Percentiles rank a stretch among this genome's conserved stretches.
phyloP scores from a whole-genome alignment of 2,329 filamentous ascomycete species.

The Sarocladiaceae sp. region DNA sequence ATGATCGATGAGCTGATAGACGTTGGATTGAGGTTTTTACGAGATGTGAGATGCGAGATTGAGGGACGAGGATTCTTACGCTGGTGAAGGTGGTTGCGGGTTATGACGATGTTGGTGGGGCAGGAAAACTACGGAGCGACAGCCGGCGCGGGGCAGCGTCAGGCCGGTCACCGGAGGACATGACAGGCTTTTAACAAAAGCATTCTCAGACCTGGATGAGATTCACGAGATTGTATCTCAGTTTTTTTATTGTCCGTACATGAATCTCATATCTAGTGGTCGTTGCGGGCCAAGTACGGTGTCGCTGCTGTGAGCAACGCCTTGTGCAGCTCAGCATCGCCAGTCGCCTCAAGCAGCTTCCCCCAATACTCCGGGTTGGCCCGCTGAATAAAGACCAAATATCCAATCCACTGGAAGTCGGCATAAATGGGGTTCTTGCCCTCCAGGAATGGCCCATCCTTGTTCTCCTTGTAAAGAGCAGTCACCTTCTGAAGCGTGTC shows the following conservation, averaged over 20 bases:
- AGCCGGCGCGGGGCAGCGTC: slow-evolving; percentile 1
- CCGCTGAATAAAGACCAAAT: slow-evolving; percentile 34
- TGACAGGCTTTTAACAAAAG: not conserved
- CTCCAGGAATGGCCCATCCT: slow-evolving; percentile 53
- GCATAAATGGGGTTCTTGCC: slow-evolving; percentile 50
- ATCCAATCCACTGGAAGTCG: slow-evolving; percentile 50
- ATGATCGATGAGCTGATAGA: not conserved
- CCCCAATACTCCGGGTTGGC: slow-evolving; percentile 32
- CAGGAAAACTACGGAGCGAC: not conserved
- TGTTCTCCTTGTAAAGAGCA: slow-evolving; percentile 45
- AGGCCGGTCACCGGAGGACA: slow-evolving; percentile 1
- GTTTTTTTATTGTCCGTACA: too few relatives aligned
- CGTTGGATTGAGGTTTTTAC: slow-evolving; percentile 1
- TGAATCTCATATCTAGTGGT: too few relatives aligned
- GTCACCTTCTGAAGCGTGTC: slow-evolving; percentile 28
- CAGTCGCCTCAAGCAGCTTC: slow-evolving; percentile 22
- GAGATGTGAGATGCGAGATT: too few relatives aligned
- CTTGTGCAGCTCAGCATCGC: slow-evolving; percentile 9
- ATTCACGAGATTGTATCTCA: too few relatives aligned
- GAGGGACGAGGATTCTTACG: too few relatives aligned
- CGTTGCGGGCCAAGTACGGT: slow-evolving; percentile 9
- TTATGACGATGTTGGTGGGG: slow-evolving; percentile 8
- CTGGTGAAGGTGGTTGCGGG: too few relatives aligned
- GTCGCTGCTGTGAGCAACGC: slow-evolving; percentile 6
- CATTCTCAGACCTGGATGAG: too few relatives aligned